Conservation (phyloP, 2,329 filamentous ascomycete species). For the Colletotrichum tamarilloi region DNA sequence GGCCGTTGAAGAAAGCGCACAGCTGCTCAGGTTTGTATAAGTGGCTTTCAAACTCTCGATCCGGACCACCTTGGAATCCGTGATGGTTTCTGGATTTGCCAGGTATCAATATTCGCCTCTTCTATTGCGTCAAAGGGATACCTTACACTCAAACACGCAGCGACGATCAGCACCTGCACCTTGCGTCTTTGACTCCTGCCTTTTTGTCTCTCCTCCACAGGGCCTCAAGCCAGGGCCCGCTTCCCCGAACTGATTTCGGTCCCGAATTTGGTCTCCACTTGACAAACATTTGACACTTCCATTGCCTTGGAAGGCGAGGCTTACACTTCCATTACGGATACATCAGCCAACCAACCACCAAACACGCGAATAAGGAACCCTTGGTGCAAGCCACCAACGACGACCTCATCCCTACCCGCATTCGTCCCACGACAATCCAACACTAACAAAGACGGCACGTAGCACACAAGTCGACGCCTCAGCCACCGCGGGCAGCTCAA, state of each 20-base stretch:
- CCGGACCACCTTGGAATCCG: background rate
- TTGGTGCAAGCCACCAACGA: background rate
- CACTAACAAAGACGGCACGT: background rate
- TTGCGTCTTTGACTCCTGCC: background rate
- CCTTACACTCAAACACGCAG: background rate
- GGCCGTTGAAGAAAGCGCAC: background rate
- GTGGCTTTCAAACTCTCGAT: background rate
- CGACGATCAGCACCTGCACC: background rate
- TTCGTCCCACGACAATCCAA: conserved; percentile 1
- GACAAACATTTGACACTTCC: background rate
- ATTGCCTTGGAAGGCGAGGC: no score
- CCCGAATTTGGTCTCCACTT: background rate
- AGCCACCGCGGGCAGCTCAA: conserved; percentile 6
- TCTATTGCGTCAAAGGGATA: background rate
- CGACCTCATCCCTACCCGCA: background rate
- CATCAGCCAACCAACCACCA: background rate
- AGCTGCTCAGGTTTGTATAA: background rate
- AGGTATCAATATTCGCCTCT: background rate
- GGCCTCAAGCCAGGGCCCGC: background rate
- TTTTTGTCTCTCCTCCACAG: background rate
- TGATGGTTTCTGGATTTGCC: background rate
- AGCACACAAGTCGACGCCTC: background rate
- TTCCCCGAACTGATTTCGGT: background rate
- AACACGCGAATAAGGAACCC: background rate
- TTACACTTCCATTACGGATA: background rate